Percentiles rank a stretch among this genome's conserved stretches.
Conservation (phyloP, 352 stramenopile species). For the Phytophthora fragariae region DNA sequence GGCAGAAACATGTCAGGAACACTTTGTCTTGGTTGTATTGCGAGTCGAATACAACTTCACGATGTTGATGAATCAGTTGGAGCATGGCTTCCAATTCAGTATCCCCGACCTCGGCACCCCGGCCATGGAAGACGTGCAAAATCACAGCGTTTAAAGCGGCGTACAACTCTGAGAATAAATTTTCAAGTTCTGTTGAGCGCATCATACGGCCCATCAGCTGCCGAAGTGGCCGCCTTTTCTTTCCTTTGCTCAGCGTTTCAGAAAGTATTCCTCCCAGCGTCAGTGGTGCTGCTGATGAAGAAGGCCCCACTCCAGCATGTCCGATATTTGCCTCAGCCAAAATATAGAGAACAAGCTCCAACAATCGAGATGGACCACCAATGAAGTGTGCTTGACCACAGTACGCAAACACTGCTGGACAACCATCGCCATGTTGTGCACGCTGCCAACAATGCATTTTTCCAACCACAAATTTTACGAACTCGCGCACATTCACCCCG, state of each 20-base stretch:
- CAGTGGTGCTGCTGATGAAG: constrained; percentile 27
- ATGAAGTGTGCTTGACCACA: constrained; percentile 65
- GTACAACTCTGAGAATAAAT: constrained; percentile 59
- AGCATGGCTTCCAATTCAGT: constrained; percentile 61
- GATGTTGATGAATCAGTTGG: constrained; percentile 63
- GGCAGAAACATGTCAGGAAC: constrained; percentile 72
- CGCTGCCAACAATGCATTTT: constrained; percentile 80
- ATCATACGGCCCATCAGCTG: constrained; percentile 64
- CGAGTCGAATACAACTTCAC: constrained; percentile 63
- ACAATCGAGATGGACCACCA: constrained; percentile 53
- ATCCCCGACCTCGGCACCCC: constrained; percentile 58
- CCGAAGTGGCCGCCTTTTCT: constrained; percentile 56
- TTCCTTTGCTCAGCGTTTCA: constrained; percentile 65
- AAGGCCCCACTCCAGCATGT: constrained; percentile 24
- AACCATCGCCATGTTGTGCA: constrained; percentile 70
- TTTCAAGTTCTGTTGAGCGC: constrained; percentile 63
- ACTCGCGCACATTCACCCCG: constrained; percentile 63
- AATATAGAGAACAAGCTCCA: constrained; percentile 73
- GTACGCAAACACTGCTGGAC: constrained; percentile 54
- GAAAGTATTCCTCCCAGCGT: constrained; percentile 60
- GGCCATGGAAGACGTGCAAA: constrained; percentile 68
- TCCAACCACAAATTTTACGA: constrained; percentile 57
- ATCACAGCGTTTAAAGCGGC: constrained; percentile 62
- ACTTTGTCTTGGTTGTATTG: constrained; percentile 64
- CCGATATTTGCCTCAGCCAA: constrained; percentile 57